Conservation (phyloP, 768 basidiomycete species). For the Phylloporus rhodoxanthus region DNA sequence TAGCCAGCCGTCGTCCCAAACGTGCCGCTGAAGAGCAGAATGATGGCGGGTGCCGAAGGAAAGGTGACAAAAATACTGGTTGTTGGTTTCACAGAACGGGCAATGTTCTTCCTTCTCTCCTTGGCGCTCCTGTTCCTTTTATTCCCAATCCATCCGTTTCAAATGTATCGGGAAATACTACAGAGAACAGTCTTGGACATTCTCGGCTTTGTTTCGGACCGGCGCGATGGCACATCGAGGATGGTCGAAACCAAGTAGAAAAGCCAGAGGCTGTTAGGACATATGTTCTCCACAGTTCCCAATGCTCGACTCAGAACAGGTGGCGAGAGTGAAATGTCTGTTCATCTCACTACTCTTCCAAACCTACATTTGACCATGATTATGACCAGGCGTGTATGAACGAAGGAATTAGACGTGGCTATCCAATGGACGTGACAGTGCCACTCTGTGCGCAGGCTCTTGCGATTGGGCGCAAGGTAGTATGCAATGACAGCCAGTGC, state of each 20-base stretch:
- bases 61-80: too few species aligned
- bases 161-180: too few species aligned
- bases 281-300: background rate
- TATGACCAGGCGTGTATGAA: conserved; percentile 12
- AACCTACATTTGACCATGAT: background rate
- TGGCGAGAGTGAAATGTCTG: background rate
- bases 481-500: background rate
- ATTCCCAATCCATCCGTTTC: too few species aligned
- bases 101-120: too few species aligned
- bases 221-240: too few species aligned
- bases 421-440: background rate
- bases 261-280: background rate
- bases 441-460: background rate
- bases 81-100: too few species aligned
- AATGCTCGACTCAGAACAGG: background rate
- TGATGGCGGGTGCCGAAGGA: too few species aligned
- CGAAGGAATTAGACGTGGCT: conserved; percentile 10
- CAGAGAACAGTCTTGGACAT: too few species aligned
- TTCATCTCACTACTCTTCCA: background rate
- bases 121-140: too few species aligned
- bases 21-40: too few species aligned
- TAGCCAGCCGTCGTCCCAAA: too few species aligned
- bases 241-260: background rate
- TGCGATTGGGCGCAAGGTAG: background rate
- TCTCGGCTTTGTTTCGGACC: too few species aligned